phyloP scores from a whole-genome alignment of 345 rosid species.

The Heritiera littoralis region DNA sequence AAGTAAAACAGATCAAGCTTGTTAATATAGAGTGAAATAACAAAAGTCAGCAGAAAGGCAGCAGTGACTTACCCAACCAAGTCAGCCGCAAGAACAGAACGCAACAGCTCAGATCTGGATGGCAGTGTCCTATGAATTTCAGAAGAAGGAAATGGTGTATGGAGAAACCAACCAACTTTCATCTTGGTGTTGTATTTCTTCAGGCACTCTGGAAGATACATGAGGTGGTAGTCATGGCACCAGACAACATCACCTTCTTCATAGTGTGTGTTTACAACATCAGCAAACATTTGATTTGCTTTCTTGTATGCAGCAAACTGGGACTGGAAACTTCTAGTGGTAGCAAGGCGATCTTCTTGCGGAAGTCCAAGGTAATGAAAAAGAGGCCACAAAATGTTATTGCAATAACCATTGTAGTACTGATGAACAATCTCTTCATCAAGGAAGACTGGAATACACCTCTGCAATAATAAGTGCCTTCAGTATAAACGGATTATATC shows the following conservation, averaged over 20 bases:
- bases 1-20: constrained; percentile 3
- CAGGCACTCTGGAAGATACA: constrained; percentile 96
- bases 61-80: constrained; percentile 81
- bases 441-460: constrained; percentile 98
- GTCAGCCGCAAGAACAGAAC: constrained; percentile 97
- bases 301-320: constrained; percentile 95
- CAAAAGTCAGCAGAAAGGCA: neutral
- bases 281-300: constrained; percentile 99
- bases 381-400: constrained; percentile 97
- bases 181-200: constrained; percentile 75
- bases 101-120: constrained; percentile 90
- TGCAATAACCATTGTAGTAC: constrained; percentile 98
- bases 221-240: constrained; percentile 99
- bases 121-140: constrained; percentile 98
- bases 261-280: constrained; percentile 86
- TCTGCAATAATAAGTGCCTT: constrained; percentile 43
- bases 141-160: constrained; percentile 98
- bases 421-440: constrained; percentile 99
- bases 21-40: neutral
- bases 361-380: constrained; percentile 99
- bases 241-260: constrained; percentile 99
- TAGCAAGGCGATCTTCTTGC: constrained; percentile 98
- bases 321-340: constrained; percentile 97
- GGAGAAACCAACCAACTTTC: constrained; percentile 99
- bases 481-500: constrained; percentile 14